Evolutionary conservation across 169 alveolate genomes (phyloP).

Genomic region (Miamiensis avidus): DNA sequence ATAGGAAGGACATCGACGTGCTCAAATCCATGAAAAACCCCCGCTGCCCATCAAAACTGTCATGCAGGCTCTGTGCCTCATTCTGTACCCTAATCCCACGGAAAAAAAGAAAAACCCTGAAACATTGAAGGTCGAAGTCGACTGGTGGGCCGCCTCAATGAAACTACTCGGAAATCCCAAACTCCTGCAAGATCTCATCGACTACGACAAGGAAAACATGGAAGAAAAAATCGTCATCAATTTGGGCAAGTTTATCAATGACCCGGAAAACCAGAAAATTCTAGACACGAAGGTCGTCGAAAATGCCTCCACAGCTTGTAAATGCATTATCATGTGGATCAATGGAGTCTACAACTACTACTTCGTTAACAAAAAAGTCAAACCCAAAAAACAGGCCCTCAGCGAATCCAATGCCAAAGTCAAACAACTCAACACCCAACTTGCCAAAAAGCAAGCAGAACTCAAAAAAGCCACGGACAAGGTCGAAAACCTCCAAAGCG

Average conservation of each 20-base stretch:
- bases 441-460: slow-evolving; percentile 78
- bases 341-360: slow-evolving; percentile 69
- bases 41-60: slow-evolving; percentile 72
- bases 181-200: slow-evolving; percentile 54
- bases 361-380: slow-evolving; percentile 55
- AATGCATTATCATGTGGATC: slow-evolving; percentile 67
- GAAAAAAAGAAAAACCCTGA: slow-evolving; percentile 62
- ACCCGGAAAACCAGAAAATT: slow-evolving; percentile 57
- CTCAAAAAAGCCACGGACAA: slow-evolving; percentile 71
- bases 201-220: slow-evolving; percentile 76
- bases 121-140: slow-evolving; percentile 67
- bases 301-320: slow-evolving; percentile 78
- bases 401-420: slow-evolving; percentile 59
- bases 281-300: slow-evolving; percentile 67
- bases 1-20: slow-evolving; percentile 82
- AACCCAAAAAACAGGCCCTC: slow-evolving; percentile 57
- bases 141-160: slow-evolving; percentile 87
- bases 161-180: slow-evolving; percentile 74
- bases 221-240: slow-evolving; percentile 76
- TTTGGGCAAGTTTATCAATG: slow-evolving; percentile 36
- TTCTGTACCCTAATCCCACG: slow-evolving; percentile 50
- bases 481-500: slow-evolving; percentile 72
- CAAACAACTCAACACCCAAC: slow-evolving; percentile 62
- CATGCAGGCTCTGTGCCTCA: slow-evolving; percentile 69
- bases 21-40: slow-evolving; percentile 86